Percentiles rank a stretch among this genome's conserved stretches.
phyloP scores from a whole-genome alignment of 345 rosid species.

The Murraya paniculata region DNA sequence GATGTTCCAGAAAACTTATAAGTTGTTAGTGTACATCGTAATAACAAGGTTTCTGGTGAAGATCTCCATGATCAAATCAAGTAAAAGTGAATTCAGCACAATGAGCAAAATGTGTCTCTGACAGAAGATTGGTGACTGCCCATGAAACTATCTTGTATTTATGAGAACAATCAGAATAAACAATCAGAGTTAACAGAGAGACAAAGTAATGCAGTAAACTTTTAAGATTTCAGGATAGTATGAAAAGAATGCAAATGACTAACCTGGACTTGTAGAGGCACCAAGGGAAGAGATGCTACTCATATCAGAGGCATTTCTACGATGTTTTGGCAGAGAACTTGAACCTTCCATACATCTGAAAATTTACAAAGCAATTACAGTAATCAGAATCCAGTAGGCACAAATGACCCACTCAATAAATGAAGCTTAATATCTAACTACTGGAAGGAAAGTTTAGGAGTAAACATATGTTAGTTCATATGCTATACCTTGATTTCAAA shows the following conservation, averaged over 20 bases:
- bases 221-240: neutral
- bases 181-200: neutral
- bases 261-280: slow-evolving; percentile 46
- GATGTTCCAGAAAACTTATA: neutral
- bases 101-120: neutral
- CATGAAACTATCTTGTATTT: neutral
- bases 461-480: neutral
- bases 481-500: slow-evolving; percentile 57
- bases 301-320: slow-evolving; percentile 67
- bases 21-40: neutral
- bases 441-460: neutral
- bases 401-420: neutral
- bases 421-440: neutral
- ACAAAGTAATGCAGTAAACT: neutral
- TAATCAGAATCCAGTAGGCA: neutral
- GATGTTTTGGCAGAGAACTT: slow-evolving; percentile 47
- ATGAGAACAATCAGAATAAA: neutral
- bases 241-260: neutral
- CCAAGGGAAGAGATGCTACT: slow-evolving; percentile 52
- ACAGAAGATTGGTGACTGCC: neutral
- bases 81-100: neutral
- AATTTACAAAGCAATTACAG: neutral
- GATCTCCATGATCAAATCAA: neutral
- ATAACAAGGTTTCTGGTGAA: neutral
- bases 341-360: slow-evolving; percentile 53